These are phyloP conservation scores for Elaphomyces granulatus DNA, from an alignment of 495 filamentous ascomycete genomes.

Conservation along the genomic window DNA sequence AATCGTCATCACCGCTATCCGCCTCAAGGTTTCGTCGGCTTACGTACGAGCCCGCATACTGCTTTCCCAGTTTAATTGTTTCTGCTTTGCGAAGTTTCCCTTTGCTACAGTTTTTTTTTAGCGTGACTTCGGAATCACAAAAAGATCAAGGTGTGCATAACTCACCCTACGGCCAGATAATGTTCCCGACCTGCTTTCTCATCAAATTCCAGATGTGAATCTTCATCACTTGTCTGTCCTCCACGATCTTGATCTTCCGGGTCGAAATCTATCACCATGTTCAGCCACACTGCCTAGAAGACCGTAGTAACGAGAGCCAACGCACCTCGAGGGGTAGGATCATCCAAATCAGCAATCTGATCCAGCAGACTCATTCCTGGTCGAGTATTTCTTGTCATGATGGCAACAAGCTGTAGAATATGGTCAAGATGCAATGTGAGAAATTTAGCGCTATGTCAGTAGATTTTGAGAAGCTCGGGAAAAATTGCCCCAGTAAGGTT, in stretches of 20 bases:
- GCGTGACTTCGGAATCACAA: too few species aligned
- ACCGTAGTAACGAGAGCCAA: background rate
- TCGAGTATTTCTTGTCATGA: slow-evolving; percentile 16
- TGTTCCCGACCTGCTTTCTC: slow-evolving; percentile 57
- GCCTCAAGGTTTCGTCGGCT: slow-evolving; percentile 52
- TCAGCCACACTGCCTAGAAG: background rate
- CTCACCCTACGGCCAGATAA: slow-evolving; percentile 69
- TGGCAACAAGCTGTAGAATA: slow-evolving; percentile 5
- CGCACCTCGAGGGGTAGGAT: slow-evolving; percentile 46
- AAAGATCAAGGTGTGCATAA: too few species aligned
- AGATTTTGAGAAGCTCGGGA: too few species aligned
- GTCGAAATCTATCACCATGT: slow-evolving; percentile 55
- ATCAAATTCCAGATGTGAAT: slow-evolving; percentile 25
- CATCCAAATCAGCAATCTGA: slow-evolving; percentile 49
- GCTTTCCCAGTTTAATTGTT: slow-evolving; percentile 45
- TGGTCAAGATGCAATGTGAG: background rate
- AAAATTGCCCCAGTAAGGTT: background rate
- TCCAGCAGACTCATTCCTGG: slow-evolving; percentile 38
- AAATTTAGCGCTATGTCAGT: too few species aligned
- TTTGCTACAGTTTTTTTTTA: slow-evolving; percentile 45
- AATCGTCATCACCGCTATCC: slow-evolving; percentile 31
- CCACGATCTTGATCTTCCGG: slow-evolving; percentile 57
- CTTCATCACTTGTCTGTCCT: slow-evolving; percentile 39
- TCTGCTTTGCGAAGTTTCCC: slow-evolving; percentile 70
- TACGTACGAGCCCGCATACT: slow-evolving; percentile 70